These are phyloP conservation scores for Epichloe brachyelytri DNA, from an alignment of 2,329 filamentous ascomycete species.

Conservation along the genomic window DNA sequence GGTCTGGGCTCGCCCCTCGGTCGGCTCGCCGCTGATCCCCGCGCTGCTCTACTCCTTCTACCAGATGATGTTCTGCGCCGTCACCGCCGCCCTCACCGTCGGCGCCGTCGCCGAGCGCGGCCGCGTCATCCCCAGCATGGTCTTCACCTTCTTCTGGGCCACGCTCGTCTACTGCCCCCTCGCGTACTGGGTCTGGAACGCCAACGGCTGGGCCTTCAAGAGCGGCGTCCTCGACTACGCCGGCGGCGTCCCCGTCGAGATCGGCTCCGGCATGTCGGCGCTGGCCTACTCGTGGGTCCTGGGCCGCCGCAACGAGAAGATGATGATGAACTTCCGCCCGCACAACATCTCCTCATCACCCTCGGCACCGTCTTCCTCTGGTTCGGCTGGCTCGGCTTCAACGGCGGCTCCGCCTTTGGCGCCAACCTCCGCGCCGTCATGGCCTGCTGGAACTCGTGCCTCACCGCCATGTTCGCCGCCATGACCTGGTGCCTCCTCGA, in stretches of 20 bases:
- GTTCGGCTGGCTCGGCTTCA: constrained; percentile 99
- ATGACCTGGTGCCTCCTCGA: constrained; percentile 94
- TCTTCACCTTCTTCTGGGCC: constrained; percentile 93
- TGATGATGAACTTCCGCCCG: constrained; percentile 99
- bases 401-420: constrained; percentile 88
- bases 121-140: constrained; percentile 82
- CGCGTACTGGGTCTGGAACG: constrained; percentile 93
- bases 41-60: constrained; percentile 91
- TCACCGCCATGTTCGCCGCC: constrained; percentile 83
- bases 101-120: constrained; percentile 91
- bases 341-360: constrained; percentile 98
- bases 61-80: constrained; percentile 96
- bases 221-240: constrained; percentile 95
- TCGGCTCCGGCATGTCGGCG: constrained; percentile 83
- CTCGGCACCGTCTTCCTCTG: constrained; percentile 91
- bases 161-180: constrained; percentile 96
- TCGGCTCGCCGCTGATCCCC: constrained; percentile 76
- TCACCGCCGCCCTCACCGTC: constrained; percentile 82
- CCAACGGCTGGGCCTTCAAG: constrained; percentile 82
- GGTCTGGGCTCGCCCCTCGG: constrained; percentile 71
- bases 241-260: constrained; percentile 93
- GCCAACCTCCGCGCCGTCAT: constrained; percentile 89
- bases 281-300: constrained; percentile 93
- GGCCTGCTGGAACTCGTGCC: constrained; percentile 96
- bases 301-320: constrained; percentile 91